These are phyloP conservation scores for Boletus reticulatus DNA, from an alignment of 768 basidiomycete species.

Conservation along the genomic window DNA sequence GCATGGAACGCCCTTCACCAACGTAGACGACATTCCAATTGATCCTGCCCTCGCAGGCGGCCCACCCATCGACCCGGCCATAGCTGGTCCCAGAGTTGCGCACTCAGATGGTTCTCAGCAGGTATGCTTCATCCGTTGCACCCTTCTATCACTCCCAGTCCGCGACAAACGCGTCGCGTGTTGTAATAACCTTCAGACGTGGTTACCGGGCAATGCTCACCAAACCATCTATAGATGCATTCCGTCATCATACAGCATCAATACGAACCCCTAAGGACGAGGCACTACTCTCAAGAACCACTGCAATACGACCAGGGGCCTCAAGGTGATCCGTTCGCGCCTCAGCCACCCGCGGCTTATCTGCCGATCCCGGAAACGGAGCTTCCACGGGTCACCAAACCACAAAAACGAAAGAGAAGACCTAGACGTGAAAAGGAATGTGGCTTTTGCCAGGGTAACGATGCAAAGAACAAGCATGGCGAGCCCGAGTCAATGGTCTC, in stretches of 20 bases:
- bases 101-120: conserved; percentile 20
- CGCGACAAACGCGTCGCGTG: conserved; percentile 70
- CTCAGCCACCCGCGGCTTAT: conserved; percentile 53
- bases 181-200: conserved; percentile 36
- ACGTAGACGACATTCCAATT: conserved; percentile 70
- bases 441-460: conserved; percentile 73
- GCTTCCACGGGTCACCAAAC: conserved; percentile 42
- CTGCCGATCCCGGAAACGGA: conserved; percentile 47
- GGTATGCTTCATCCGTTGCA: conserved; percentile 37
- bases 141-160: conserved; percentile 13
- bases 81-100: conserved; percentile 33
- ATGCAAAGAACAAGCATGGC: conserved; percentile 53
- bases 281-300: conserved; percentile 31
- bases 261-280: conserved; percentile 10
- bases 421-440: conserved; percentile 63
- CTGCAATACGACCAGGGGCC: conserved; percentile 70
- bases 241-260: conserved; percentile 32
- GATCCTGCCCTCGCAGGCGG: conserved; percentile 65
- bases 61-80: conserved; percentile 51
- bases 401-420: conserved; percentile 44
- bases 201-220: conserved; percentile 18
- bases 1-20: conserved; percentile 55
- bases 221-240: conserved; percentile 21
- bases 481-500: conserved; percentile 69
- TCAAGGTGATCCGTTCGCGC: conserved; percentile 82